phyloP scores from a whole-genome alignment of 495 filamentous ascomycete species.

The Cudoniella acicularis region DNA sequence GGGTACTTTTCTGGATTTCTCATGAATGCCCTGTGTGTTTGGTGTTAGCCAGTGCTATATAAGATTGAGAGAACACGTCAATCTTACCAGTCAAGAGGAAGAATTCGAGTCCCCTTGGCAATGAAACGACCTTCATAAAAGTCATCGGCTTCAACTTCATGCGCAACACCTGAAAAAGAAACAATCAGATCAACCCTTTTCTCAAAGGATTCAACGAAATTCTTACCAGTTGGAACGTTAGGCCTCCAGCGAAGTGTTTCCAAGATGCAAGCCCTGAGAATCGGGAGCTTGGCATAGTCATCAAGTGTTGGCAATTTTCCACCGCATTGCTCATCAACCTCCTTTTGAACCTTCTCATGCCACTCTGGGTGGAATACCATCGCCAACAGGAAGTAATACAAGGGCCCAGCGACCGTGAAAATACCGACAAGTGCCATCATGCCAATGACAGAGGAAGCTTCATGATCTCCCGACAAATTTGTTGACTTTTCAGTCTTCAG shows the following conservation, averaged over 20 bases:
- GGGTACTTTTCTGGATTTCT: constrained; percentile 57
- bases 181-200: background rate
- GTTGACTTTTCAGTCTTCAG: constrained; percentile 19
- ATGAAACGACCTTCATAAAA: background rate
- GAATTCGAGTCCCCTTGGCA: background rate
- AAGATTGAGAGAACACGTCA: background rate
- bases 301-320: background rate
- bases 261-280: background rate
- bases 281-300: background rate
- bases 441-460: constrained; percentile 36
- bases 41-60: background rate
- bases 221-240: background rate
- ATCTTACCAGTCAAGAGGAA: background rate
- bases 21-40: background rate
- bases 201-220: background rate
- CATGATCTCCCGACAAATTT: constrained; percentile 18
- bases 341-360: background rate
- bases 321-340: background rate
- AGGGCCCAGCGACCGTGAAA: background rate
- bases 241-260: background rate
- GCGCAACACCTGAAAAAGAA: background rate
- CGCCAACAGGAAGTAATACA: background rate
- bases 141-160: background rate
- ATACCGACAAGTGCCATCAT: background rate
- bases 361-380: background rate